Evolutionary conservation across 2,329 filamentous ascomycete genomes (phyloP).

Genomic region (Fusarium armeniacum): DNA sequence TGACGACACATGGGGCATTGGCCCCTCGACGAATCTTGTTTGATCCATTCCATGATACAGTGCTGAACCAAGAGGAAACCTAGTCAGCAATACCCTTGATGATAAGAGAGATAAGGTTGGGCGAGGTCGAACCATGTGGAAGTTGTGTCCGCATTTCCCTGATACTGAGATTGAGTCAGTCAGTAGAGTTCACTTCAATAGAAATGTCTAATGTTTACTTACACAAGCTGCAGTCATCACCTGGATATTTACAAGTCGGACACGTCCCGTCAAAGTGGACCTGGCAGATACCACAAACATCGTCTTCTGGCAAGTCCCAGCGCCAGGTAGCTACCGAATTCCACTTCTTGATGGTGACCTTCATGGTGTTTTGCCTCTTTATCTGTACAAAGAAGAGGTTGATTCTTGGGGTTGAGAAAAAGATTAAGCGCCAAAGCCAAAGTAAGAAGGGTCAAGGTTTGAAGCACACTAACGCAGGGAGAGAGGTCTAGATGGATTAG

Average conservation of each 20-base stretch:
- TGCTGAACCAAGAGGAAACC: constrained; percentile 69
- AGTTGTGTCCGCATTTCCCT: constrained; percentile 96
- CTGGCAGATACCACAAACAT: constrained; percentile 98
- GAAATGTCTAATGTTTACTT: constrained; percentile 56
- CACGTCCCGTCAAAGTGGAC: constrained; percentile 98
- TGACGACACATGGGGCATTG: constrained; percentile 99
- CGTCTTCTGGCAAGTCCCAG: constrained; percentile 97
- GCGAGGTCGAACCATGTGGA: constrained; percentile 82
- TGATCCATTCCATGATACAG: constrained; percentile 96
- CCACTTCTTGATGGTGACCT: constrained; percentile 94
- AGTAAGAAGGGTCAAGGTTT: constrained; percentile 29
- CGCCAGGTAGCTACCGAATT: constrained; percentile 96
- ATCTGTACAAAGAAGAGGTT: constrained; percentile 5
- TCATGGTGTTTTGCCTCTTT: constrained; percentile 71
- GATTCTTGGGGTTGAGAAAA: constrained; percentile 4
- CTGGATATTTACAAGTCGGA: constrained; percentile 97
- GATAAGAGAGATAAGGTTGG: constrained; percentile 9
- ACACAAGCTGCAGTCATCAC: constrained; percentile 95
- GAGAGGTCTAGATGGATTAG: constrained; percentile 7
- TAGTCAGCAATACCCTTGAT: constrained; percentile 34
- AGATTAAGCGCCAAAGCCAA: constrained; percentile 28
- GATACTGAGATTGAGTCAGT: constrained; percentile 69
- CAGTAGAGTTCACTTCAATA: constrained; percentile 28
- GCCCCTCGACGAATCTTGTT: constrained; percentile 91
- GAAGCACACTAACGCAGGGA: constrained; percentile 31